These are phyloP conservation scores for Xylariales sp. DNA, from an alignment of 2,329 filamentous ascomycete genomes.

Conservation along the genomic window DNA sequence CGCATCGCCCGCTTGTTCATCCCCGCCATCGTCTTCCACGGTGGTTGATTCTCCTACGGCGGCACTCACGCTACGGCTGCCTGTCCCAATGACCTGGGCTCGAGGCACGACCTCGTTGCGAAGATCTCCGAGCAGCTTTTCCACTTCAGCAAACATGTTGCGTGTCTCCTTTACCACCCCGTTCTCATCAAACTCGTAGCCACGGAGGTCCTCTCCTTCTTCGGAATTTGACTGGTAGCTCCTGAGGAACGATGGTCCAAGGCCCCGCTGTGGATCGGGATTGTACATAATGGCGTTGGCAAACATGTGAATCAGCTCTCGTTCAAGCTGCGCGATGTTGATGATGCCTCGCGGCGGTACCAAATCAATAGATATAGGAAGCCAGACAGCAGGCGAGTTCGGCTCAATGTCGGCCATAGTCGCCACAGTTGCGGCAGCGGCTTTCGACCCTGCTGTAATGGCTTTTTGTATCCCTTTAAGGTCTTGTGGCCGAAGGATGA, in stretches of 20 bases:
- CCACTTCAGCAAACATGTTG: slow-evolving; percentile 90
- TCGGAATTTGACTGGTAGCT: slow-evolving; percentile 51
- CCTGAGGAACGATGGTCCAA: slow-evolving; percentile 70
- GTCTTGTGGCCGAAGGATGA: slow-evolving; percentile 80
- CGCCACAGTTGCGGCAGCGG: slow-evolving; percentile 64
- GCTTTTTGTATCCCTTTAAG: slow-evolving; percentile 81
- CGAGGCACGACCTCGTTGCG: slow-evolving; percentile 72
- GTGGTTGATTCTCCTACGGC: slow-evolving; percentile 57
- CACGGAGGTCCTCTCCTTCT: slow-evolving; percentile 57
- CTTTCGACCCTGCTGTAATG: slow-evolving; percentile 51
- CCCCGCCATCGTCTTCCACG: slow-evolving; percentile 59
- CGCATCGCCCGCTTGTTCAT: slow-evolving; percentile 58
- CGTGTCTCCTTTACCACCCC: slow-evolving; percentile 88
- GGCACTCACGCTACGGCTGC: slow-evolving; percentile 49
- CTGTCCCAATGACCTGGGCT: slow-evolving; percentile 51
- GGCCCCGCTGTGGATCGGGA: slow-evolving; percentile 78
- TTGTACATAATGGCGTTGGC: slow-evolving; percentile 99
- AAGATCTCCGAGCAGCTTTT: slow-evolving; percentile 80
- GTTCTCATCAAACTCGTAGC: slow-evolving; percentile 80
- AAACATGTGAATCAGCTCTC: slow-evolving; percentile 95
- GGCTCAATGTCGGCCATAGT: slow-evolving; percentile 70
- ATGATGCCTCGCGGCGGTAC: slow-evolving; percentile 90
- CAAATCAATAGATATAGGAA: slow-evolving; percentile 79
- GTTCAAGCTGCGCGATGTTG: slow-evolving; percentile 91
- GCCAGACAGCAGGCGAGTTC: slow-evolving; percentile 66